A percentile compares a stretch with the other conserved stretches of the same genome.
phyloP scores from a whole-genome alignment of 106 monocot genomes.

The Dendrobium officinale region DNA sequence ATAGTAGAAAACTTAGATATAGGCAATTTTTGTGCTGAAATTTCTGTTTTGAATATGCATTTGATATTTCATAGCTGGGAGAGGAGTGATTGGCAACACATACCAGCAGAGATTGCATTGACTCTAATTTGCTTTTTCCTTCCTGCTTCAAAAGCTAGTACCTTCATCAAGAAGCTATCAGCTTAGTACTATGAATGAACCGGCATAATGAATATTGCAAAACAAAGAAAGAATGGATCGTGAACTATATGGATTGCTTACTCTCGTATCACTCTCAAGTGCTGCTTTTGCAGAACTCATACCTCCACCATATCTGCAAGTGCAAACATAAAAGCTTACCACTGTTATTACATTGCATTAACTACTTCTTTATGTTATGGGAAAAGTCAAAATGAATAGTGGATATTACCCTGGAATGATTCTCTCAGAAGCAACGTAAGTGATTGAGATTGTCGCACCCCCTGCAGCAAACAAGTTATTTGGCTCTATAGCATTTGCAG shows the following conservation, averaged over 20 bases:
- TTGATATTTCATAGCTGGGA: neutral
- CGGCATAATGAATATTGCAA: neutral
- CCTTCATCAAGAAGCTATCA: constrained; percentile 26
- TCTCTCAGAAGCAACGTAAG: constrained; percentile 86
- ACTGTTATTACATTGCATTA: neutral
- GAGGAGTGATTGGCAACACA: neutral
- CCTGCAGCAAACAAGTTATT: constrained; percentile 19
- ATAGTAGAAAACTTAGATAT: neutral
- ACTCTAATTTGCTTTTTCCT: constrained; percentile 83
- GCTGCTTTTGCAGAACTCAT: constrained; percentile 99
- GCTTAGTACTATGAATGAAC: neutral
- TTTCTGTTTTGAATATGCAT: neutral
- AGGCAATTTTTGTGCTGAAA: neutral
- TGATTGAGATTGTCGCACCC: constrained; percentile 62
- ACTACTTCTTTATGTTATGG: neutral
- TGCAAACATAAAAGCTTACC: neutral
- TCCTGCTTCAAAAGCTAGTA: constrained; percentile 92
- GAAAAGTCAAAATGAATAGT: no score
- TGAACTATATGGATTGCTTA: constrained; percentile 8
- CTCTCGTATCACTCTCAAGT: constrained; percentile 88
- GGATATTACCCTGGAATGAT: constrained; percentile 62
- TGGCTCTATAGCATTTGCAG: neutral
- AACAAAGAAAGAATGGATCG: neutral
- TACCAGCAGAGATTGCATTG: constrained; percentile 97
- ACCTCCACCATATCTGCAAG: constrained; percentile 81